These are phyloP conservation scores for Tulasnella sp. DNA, from an alignment of 768 basidiomycete genomes.

Conservation along the genomic window DNA sequence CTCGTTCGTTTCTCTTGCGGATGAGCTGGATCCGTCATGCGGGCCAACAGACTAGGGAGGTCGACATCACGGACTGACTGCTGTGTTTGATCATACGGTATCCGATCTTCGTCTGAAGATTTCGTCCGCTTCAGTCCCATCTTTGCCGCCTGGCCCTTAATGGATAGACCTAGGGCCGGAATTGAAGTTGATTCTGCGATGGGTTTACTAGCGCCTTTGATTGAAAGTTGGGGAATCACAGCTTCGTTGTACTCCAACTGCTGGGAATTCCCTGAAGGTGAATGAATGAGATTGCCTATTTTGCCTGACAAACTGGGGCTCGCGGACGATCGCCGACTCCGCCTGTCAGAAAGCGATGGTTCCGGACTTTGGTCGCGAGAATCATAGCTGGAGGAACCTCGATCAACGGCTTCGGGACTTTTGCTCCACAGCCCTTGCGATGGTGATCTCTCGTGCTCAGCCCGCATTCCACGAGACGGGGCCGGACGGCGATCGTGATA, in stretches of 20 bases:
- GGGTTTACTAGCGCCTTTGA: slow-evolving; percentile 20
- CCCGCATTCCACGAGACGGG: not conserved
- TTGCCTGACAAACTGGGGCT: not conserved
- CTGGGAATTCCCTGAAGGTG: not conserved
- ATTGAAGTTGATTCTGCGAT: not conserved
- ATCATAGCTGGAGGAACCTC: not conserved
- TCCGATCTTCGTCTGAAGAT: not conserved
- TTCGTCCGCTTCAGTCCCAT: not conserved
- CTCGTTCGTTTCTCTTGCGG: not conserved
- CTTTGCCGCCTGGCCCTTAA: slow-evolving; percentile 27
- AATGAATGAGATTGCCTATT: not conserved
- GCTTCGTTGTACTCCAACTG: not conserved
- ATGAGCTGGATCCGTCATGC: slow-evolving; percentile 11
- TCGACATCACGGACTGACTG: not conserved
- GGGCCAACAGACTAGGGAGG: slow-evolving; percentile 12
- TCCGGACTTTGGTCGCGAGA: not conserved
- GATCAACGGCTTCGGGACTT: not conserved
- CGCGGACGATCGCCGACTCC: not conserved
- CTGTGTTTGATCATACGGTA: not conserved
- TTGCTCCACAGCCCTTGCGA: not conserved
- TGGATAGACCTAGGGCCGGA: slow-evolving; percentile 10
- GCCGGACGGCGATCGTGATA: not conserved
- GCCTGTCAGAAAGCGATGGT: not conserved
- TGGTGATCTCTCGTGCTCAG: not conserved
- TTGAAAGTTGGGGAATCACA: not conserved